Base-by-base conservation (phyloP, 805 yeast genomes). In the Gaillardinia entomophila region DNA sequence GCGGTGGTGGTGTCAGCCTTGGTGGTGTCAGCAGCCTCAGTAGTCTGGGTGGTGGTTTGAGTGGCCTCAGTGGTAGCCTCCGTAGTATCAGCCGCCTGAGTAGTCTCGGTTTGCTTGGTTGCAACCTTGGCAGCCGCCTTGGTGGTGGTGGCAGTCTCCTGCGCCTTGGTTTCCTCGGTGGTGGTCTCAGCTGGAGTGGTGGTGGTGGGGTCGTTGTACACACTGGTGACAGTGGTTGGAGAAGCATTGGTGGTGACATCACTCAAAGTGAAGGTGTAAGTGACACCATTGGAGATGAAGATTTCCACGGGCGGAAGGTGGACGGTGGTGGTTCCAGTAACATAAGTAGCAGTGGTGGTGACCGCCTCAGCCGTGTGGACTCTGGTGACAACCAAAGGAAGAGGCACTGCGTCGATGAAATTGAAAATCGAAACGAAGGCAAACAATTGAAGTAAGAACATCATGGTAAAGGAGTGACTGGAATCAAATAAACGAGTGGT, bases 351-450 rank as follows among this genome's bases (percentile, higher is more conserved):
- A 4, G 67, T 62, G 12, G 67, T 58, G 3, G 77, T 73, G 24
- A 73, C 73, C 3, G 80, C 66, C 6, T 53, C 60, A 12, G 82
- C 82, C 13, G 81, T 75, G 46, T 73, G 78, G 24, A 57, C 55
- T 49, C 80, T 62, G 13, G 82, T 76, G 34, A 76, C 59, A 16
- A 72, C 37, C 30, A 55, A 54, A 33, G 68, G 66, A 12, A 66
- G 31, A 3, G 71, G 71, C 12, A 56, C 50, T 13, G 68, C 63
- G 5, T 41, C 16, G 5, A 49, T 46, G 14, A 48, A 36, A 16
- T 51, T 53, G 10, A 52, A 20, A 6, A 47, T 31, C 24, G 50
- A 36, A 26, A 42, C 24, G 8, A 45, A 27, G 19, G 36, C 26
- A 24, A 36, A 19, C 16, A 38, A 13, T 25, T 36, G 35, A 24